Evolutionary conservation across 2,329 filamentous ascomycete species (phyloP), one percentile per base, ranked within the genome.

Genomic region (Paracamarosporium sp.): DNA sequence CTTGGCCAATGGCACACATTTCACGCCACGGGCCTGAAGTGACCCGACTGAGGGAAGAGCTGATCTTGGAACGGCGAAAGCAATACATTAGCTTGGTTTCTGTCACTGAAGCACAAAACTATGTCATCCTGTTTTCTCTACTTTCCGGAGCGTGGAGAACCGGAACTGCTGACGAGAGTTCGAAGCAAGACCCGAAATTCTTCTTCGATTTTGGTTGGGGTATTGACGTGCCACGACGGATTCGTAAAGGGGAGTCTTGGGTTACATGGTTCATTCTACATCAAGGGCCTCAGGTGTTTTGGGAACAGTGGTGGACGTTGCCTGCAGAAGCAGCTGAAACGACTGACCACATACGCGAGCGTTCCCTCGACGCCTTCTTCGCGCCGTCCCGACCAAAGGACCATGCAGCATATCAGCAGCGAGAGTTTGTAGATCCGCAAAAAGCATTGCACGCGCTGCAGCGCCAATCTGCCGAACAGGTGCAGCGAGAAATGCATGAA

Each of bases 181-280:
- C 46, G 3, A 17, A 36, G 11, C 3, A 36, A 7, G 20, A n/a
- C 4, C 30, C 46, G 2, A 36, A 20, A 30, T 48, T 30, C 70
- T 59, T 68, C 9, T 74, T 73, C 45, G 71, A 74, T 40, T 69
- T 62, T 61, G 66, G 66, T 9, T 59, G 57, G 25, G 70, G 68
- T 5, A 66, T 72, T 17, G 66, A 71, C 36, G 66, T 64, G 7
- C 64, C 65, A 43, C 56, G 70, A 24, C 52, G 64, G 17, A 47
- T 73, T 24, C 63, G 71, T 22, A 61, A 62, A 51, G 70, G 70
- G 12, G 64, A 67, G 31, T 69, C 67, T 7, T 75, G 71, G 71
- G 50, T 74, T 50, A 66, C 71, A 3, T 76, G 71, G 70, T 75
- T 69, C 48, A 57, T 74, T 4, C 60, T 76, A 31, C 54, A 66